Conservation (phyloP, 2,329 filamentous ascomycete species). For the Trichoderma sp. region DNA sequence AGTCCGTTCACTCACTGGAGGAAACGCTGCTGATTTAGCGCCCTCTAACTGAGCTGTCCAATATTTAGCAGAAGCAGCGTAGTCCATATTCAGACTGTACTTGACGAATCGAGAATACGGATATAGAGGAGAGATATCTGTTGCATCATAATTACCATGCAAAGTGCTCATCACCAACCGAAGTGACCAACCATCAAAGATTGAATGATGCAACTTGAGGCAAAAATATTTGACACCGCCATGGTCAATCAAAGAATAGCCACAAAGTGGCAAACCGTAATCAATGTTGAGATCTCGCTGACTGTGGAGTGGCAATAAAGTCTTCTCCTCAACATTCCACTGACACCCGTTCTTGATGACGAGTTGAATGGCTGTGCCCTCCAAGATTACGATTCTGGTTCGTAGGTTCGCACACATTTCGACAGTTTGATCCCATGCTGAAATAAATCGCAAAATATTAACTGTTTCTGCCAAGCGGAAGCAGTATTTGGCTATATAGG, state of each 20-base stretch:
- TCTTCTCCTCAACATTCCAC: neutral
- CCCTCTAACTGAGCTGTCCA: constrained; percentile 5
- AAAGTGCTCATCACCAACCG: neutral
- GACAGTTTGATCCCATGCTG: constrained; percentile 12
- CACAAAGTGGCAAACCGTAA: constrained; percentile 17
- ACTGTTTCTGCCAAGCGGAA: neutral
- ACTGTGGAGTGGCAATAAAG: neutral
- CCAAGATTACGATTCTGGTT: neutral
- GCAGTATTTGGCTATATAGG: constrained; percentile 3
- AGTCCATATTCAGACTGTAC: neutral
- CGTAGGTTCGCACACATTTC: neutral
- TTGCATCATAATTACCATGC: neutral
- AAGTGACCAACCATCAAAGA: constrained; percentile 11
- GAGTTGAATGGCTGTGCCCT: neutral
- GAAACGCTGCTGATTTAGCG: constrained; percentile 19
- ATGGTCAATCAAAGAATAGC: constrained; percentile 13
- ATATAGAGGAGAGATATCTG: constrained; percentile 17
- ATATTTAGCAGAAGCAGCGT: neutral
- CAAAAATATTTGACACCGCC: neutral
- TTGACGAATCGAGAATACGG: constrained; percentile 10
- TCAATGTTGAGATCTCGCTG: neutral
- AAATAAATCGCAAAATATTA: neutral
- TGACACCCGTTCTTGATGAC: constrained; percentile 1
- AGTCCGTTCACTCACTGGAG: neutral
- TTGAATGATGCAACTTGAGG: neutral